Conservation (phyloP, 768 basidiomycete genomes). For the Rhizopogon sp. region DNA sequence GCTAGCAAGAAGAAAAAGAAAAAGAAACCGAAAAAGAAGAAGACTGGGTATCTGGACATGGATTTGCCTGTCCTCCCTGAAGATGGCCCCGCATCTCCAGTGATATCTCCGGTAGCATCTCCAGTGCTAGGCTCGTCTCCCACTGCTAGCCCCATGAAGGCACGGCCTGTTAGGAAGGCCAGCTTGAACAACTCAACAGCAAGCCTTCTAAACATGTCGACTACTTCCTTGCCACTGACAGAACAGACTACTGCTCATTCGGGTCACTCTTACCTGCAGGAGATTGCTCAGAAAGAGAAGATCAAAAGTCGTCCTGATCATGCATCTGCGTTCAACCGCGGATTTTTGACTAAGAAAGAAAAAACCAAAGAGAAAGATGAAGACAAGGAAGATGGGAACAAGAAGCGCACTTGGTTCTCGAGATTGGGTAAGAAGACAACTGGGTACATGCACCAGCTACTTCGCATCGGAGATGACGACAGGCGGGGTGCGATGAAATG, state of each 20-base stretch:
- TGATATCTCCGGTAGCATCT: conserved; percentile 14
- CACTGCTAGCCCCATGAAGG: conserved; percentile 20
- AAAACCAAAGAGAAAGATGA: conserved; percentile 30
- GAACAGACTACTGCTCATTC: conserved; percentile 59
- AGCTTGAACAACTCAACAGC: conserved; percentile 13
- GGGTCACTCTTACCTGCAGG: conserved; percentile 62
- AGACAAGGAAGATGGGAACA: conserved; percentile 16
- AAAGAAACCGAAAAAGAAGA: conserved; percentile 74
- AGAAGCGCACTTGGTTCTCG: conserved; percentile 51
- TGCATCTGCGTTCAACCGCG: conserved; percentile 41
- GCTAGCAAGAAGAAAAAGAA: conserved; percentile 66
- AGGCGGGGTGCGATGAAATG: conserved; percentile 68
- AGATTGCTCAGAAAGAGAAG: conserved; percentile 53
- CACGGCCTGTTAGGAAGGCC: conserved; percentile 4
- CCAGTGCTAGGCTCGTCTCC: conserved; percentile 5
- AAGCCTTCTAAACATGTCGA: conserved; percentile 28
- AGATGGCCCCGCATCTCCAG: conserved; percentile 8
- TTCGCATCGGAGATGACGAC: conserved; percentile 51
- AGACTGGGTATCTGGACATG: conserved; percentile 23
- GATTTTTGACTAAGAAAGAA: conserved; percentile 46
- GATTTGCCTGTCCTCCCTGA: conserved; percentile 19
- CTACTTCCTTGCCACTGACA: conserved; percentile 35
- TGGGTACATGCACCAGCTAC: conserved; percentile 58
- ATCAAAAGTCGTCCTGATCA: conserved; percentile 65
- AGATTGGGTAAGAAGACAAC: conserved; percentile 56